phyloP scores from a whole-genome alignment of 352 stramenopile species.

The Phytopythium oedochilum region DNA sequence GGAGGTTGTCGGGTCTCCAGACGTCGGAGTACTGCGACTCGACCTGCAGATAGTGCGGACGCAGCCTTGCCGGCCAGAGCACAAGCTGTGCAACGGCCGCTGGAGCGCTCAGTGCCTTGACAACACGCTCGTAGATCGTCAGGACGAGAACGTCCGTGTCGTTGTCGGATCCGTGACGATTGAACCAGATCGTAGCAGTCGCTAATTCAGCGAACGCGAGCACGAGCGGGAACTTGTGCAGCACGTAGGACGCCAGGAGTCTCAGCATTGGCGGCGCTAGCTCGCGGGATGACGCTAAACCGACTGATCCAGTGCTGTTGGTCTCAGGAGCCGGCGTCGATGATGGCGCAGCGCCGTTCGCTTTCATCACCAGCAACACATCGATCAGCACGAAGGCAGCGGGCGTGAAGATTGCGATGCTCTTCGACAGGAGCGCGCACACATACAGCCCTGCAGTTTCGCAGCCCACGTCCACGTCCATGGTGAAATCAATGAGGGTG shows the following conservation, averaged over 20 bases:
- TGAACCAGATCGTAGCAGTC: slow-evolving; percentile 37
- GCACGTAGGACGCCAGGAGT: slow-evolving; percentile 11
- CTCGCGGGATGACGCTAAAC: background rate
- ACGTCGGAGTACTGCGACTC: slow-evolving; percentile 25
- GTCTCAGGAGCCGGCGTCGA: background rate
- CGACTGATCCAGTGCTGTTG: background rate
- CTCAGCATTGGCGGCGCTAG: slow-evolving; percentile 3
- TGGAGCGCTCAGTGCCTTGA: slow-evolving; percentile 40
- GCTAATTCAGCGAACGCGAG: slow-evolving; percentile 20
- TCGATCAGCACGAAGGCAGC: slow-evolving; percentile 35
- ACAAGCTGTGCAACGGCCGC: slow-evolving; percentile 30
- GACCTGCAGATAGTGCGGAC: slow-evolving; percentile 49
- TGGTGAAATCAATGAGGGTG: slow-evolving; percentile 9
- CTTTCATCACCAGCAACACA: slow-evolving; percentile 12
- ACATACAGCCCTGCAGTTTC: slow-evolving; percentile 24
- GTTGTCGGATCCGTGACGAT: slow-evolving; percentile 27
- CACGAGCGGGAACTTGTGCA: slow-evolving; percentile 21
- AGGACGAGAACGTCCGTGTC: slow-evolving; percentile 41
- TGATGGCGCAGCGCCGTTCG: background rate
- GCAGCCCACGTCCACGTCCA: slow-evolving; percentile 13
- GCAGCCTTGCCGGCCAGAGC: slow-evolving; percentile 42
- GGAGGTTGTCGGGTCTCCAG: slow-evolving; percentile 25
- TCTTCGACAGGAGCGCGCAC: slow-evolving; percentile 50
- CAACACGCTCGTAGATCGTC: slow-evolving; percentile 23
- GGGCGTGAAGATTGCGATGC: slow-evolving; percentile 36